These are phyloP conservation scores for Phytophthora boehmeriae DNA, from an alignment of 352 stramenopile genomes.

Conservation along the genomic window DNA sequence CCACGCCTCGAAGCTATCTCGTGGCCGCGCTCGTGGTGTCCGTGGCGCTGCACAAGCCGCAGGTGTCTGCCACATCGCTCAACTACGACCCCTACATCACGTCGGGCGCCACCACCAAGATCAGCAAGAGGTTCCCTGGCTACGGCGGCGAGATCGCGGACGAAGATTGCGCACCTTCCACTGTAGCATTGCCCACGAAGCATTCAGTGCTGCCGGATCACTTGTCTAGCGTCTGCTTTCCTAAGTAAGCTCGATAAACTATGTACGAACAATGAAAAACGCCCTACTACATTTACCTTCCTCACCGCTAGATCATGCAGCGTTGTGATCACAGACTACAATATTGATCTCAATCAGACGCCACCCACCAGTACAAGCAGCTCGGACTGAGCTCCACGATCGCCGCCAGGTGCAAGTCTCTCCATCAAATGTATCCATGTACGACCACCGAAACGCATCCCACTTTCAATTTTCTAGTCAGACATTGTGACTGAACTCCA, in stretches of 20 bases:
- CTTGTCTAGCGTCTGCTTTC: slow-evolving; percentile 17
- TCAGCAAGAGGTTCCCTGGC: slow-evolving; percentile 3
- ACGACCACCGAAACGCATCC: slow-evolving; percentile 1
- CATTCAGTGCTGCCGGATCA: slow-evolving; percentile 25
- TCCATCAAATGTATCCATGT: not conserved
- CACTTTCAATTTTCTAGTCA: slow-evolving; percentile 4
- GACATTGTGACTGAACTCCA: not conserved
- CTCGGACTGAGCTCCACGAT: not conserved
- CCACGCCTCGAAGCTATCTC: slow-evolving; percentile 4
- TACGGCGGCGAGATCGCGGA: too few relatives aligned
- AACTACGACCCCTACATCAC: slow-evolving; percentile 4
- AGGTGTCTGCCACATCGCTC: slow-evolving; percentile 2
- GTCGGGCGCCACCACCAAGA: not conserved
- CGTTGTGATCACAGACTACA: not conserved
- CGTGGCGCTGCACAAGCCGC: slow-evolving; percentile 6
- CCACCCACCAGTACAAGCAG: not conserved
- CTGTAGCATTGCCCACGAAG: slow-evolving; percentile 19
- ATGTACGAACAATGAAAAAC: slow-evolving; percentile 1
- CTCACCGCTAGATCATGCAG: not conserved
- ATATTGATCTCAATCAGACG: not conserved
- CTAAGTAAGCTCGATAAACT: not conserved
- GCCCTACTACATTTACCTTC: not conserved
- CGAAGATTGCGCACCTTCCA: too few relatives aligned
- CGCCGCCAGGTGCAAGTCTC: too few relatives aligned
- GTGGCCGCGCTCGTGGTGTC: slow-evolving; percentile 1